Conservation (phyloP, 2,329 filamentous ascomycete genomes). For the Gaeumannomyces sp. region DNA sequence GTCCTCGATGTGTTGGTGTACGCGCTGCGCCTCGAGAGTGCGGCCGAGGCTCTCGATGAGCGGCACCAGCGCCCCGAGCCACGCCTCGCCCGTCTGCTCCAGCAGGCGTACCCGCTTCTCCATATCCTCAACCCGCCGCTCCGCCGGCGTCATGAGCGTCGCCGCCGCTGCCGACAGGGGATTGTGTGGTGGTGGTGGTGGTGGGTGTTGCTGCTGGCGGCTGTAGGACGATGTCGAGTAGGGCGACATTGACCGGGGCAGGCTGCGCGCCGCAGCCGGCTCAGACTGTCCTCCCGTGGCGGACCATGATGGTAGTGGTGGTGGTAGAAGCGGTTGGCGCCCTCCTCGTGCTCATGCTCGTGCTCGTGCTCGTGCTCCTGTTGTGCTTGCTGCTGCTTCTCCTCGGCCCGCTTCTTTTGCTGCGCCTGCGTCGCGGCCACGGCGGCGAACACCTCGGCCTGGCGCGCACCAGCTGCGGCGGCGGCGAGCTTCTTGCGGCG, state of each 20-base stretch:
- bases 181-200: not conserved
- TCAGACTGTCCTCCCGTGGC: not conserved
- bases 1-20: not conserved
- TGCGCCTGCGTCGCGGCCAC: not conserved
- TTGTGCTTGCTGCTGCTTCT: not conserved
- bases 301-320: not conserved
- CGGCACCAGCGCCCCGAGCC: conserved; percentile 8
- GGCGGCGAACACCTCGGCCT: conserved; percentile 8
- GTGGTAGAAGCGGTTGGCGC: not conserved
- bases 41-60: conserved; percentile 4
- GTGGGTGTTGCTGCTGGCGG: not conserved
- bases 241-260: not conserved
- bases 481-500: conserved; percentile 9
- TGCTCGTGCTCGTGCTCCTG: not conserved
- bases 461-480: conserved; percentile 3
- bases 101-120: conserved; percentile 7
- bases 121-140: conserved; percentile 8
- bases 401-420: not conserved
- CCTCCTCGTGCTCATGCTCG: not conserved
- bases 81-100: conserved; percentile 8
- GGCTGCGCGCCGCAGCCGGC: not conserved
- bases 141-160: not conserved
- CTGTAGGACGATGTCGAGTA: not conserved
- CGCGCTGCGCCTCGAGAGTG: conserved; percentile 7
- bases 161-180: not conserved